Base-by-base conservation (phyloP, 768 basidiomycete species). In the Artomyces pyxidatus region DNA sequence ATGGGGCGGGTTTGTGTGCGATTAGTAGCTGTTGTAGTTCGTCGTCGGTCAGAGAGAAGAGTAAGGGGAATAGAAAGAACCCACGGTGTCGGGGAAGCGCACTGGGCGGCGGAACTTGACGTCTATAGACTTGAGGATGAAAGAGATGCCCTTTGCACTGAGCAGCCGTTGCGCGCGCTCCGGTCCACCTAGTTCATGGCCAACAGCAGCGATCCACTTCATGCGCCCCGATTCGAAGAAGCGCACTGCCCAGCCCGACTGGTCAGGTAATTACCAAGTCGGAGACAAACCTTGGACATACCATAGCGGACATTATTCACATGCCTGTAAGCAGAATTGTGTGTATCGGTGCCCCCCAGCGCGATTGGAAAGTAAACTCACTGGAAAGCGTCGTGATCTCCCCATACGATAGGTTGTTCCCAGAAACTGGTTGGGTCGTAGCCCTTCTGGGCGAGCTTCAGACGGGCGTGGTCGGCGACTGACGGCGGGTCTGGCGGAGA, bases 341-440 rank as follows among this genome's bases (percentile, higher is more conserved):
- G 86, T 1, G 86, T 68, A 57, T 89, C 87, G 26, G 83, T 80
- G 54, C 88, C 82, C 44, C 87, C 87, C 86, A 87, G 88, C 0
- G 73, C 79, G n/a, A 89, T 75, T 12, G 66, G 68, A n/a, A n/a
- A n/a, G n/a, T n/a, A 17, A 19, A 71, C 83, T 37, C 61, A 86
- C 87, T 81, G 81, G 59, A 88, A 86, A 1, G 86, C 68, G 57
- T 89, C 87, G 26, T 83, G 80, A 54, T 88, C 82, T 44, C 87
- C 87, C 86, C 86, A 88, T 0, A 73, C 79, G n/a, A 89, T 75
- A 12, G 66, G 68, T 59, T 88, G 86, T 59, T 87, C 83, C 81
- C 81, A 87, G 48, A 88, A 80, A n/a, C 82, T 84, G 23, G 62
- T 55, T 2, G 77, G 71, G 59, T 87, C 81, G 52, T 78, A 79